These are phyloP conservation scores for Phytopythium delawarense DNA, from an alignment of 352 stramenopile genomes.

Conservation along the genomic window DNA sequence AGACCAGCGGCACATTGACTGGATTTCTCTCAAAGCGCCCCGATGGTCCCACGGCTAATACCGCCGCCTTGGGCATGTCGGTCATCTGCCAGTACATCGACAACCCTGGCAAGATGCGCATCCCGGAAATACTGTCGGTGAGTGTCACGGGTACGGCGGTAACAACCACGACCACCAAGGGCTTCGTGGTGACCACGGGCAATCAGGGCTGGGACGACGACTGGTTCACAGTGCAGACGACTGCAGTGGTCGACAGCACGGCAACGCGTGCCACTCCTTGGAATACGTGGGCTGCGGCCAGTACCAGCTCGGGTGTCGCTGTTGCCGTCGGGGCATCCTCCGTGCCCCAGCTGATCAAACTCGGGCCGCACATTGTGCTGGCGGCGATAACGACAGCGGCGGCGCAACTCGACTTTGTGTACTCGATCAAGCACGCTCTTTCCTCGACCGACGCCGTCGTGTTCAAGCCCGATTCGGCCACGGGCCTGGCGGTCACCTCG, in stretches of 20 bases:
- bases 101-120: constrained; percentile 49
- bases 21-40: no score
- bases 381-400: neutral
- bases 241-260: neutral
- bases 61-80: constrained; percentile 23
- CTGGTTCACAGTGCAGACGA: constrained; percentile 47
- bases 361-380: no score
- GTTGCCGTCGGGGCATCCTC: no score
- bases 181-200: constrained; percentile 29
- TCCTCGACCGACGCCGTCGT: constrained; percentile 11
- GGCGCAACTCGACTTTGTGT: constrained; percentile 19
- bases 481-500: constrained; percentile 10
- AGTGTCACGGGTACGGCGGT: constrained; percentile 14
- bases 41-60: no score
- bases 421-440: constrained; percentile 24
- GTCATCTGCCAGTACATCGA: constrained; percentile 51
- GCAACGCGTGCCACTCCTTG: neutral
- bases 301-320: no score
- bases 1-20: neutral
- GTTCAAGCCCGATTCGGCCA: neutral
- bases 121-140: constrained; percentile 35
- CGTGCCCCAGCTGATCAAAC: no score
- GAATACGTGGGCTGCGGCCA: no score
- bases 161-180: constrained; percentile 4
- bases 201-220: constrained; percentile 43